These are phyloP conservation scores for Crithidia sp. DNA, from an alignment of 208 protist genomes.

Conservation along the genomic window DNA sequence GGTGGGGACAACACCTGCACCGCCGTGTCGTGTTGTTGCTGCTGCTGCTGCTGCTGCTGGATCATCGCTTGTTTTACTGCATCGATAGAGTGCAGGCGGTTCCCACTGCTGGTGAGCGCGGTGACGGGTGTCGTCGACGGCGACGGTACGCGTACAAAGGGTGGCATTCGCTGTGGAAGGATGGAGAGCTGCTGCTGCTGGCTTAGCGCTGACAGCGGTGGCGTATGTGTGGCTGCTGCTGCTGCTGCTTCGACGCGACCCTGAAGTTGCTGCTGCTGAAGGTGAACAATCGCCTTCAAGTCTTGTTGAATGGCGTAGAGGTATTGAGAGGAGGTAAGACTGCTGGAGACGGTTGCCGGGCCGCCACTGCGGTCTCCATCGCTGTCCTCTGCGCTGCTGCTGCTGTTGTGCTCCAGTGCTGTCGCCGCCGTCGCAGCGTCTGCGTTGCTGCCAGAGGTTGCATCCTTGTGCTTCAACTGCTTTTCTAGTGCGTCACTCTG, in stretches of 20 bases:
- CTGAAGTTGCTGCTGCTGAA: slow-evolving; percentile 32
- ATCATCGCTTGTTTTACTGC: slow-evolving; percentile 14
- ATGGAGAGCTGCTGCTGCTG: neutral
- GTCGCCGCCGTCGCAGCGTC: too few species aligned
- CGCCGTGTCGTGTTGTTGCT: neutral
- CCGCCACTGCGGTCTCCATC: neutral
- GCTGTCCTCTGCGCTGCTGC: neutral
- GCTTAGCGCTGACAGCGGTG: neutral
- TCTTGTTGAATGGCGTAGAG: slow-evolving; percentile 34
- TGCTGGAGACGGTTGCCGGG: neutral
- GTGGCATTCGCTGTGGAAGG: neutral
- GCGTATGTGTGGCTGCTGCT: neutral
- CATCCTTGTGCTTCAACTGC: too few species aligned
- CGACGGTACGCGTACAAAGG: too few species aligned
- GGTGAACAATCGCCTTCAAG: slow-evolving; percentile 24
- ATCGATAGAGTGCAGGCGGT: slow-evolving; percentile 8
- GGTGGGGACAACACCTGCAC: neutral
- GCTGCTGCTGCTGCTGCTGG: neutral
- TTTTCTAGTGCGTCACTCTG: too few species aligned
- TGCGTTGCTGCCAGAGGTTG: too few species aligned
- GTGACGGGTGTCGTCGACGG: too few species aligned
- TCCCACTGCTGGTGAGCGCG: too few species aligned
- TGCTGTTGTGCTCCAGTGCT: neutral
- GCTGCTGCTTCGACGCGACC: neutral
- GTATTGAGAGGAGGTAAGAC: slow-evolving; percentile 31